Conservation (phyloP, 345 rosid genomes). For the Sonneratia caseolaris region DNA sequence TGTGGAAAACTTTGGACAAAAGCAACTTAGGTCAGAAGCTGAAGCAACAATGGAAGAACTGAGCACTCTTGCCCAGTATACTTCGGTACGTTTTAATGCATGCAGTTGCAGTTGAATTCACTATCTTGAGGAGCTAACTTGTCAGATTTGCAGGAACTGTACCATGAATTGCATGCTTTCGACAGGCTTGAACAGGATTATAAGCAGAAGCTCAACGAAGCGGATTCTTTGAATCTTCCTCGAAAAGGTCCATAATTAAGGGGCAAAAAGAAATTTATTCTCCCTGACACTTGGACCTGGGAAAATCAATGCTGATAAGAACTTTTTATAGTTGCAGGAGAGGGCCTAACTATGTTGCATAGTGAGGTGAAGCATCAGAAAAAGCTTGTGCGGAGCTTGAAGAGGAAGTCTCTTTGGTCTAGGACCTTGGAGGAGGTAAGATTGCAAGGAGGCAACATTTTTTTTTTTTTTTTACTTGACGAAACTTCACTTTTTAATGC, state of each 20-base stretch:
- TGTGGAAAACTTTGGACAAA: conserved; percentile 30
- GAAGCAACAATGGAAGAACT: conserved; percentile 62
- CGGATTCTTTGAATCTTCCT: conserved; percentile 46
- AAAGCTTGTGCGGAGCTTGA: conserved; percentile 63
- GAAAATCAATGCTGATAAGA: too few species aligned
- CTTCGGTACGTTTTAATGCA: conserved; percentile 48
- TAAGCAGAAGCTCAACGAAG: conserved; percentile 39
- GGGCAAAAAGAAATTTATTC: too few species aligned
- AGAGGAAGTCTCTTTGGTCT: conserved; percentile 94
- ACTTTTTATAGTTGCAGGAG: conserved; percentile 29
- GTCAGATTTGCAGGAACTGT: conserved; percentile 42
- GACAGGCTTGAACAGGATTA: conserved; percentile 65
- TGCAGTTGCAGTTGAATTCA: not conserved
- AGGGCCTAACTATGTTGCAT: conserved; percentile 47
- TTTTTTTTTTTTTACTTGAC: not conserved
- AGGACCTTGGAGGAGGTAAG: conserved; percentile 70
- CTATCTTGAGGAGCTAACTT: not conserved
- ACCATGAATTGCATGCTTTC: conserved; percentile 54
- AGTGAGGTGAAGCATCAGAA: conserved; percentile 72
- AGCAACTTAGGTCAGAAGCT: conserved; percentile 40
- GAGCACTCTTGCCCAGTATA: conserved; percentile 54
- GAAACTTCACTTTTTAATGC: not conserved
- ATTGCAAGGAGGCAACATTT: not conserved
- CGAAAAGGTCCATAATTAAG: conserved; percentile 13
- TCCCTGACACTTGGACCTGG: too few species aligned